Percentiles rank a stretch among this genome's conserved stretches.
phyloP scores from a whole-genome alignment of 2,329 filamentous ascomycete species.

The Colletotrichum orchidophilum region DNA sequence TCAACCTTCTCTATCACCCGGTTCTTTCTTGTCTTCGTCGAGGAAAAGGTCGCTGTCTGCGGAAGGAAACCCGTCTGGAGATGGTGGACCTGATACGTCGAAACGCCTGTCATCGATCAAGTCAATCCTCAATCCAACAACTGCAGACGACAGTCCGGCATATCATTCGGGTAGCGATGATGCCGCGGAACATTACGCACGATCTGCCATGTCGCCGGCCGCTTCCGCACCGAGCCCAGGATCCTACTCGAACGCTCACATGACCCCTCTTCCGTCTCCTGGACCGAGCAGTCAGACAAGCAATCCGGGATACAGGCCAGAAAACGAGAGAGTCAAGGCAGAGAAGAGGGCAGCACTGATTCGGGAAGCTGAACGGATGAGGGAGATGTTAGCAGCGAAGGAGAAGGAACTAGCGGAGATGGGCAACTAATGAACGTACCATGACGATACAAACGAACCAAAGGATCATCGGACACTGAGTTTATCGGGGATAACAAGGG shows the following conservation, averaged over 20 bases:
- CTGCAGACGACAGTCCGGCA: constrained; percentile 38
- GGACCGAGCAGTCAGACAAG: constrained; percentile 37
- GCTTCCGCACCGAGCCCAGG: constrained; percentile 53
- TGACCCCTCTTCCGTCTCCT: constrained; percentile 39
- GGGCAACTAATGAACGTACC: constrained; percentile 17
- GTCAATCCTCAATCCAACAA: constrained; percentile 74
- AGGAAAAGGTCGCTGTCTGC: constrained; percentile 76
- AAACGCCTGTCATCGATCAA: constrained; percentile 79
- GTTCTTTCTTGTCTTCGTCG: constrained; percentile 66
- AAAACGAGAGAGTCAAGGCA: constrained; percentile 63
- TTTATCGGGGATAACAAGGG: not conserved
- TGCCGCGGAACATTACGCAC: constrained; percentile 49
- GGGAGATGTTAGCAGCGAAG: constrained; percentile 76
- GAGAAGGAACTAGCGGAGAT: constrained; percentile 74
- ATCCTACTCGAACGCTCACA: constrained; percentile 45
- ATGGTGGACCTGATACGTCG: constrained; percentile 56
- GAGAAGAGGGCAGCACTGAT: constrained; percentile 74
- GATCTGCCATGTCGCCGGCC: constrained; percentile 54
- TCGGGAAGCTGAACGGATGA: constrained; percentile 80
- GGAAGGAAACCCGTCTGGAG: constrained; percentile 50
- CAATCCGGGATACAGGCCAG: constrained; percentile 46
- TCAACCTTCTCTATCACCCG: constrained; percentile 68
- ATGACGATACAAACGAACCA: constrained; percentile 29
- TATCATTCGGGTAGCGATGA: constrained; percentile 44
- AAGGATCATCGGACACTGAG: not conserved